phyloP scores from a whole-genome alignment of 352 stramenopile genomes.

The Plasmopara muralis region DNA sequence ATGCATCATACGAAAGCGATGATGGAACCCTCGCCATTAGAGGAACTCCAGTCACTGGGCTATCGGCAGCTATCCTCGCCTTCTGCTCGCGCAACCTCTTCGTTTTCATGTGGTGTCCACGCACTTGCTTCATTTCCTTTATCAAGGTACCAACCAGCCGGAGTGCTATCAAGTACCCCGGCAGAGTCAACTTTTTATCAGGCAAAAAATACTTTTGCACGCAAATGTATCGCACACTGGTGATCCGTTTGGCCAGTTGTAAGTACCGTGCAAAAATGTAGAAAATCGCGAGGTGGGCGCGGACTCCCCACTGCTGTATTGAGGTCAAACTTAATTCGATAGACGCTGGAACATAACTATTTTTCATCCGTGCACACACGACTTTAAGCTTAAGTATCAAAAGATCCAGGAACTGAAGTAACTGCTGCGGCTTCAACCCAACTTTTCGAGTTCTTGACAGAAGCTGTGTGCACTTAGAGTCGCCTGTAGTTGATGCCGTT shows the following conservation, averaged over 20 bases:
- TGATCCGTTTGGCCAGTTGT: conserved; percentile 57
- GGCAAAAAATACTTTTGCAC: conserved; percentile 53
- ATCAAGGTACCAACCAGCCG: conserved; percentile 46
- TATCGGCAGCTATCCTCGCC: conserved; percentile 11
- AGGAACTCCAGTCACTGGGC: conserved; percentile 12
- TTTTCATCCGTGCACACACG: conserved; percentile 32
- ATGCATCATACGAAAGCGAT: conserved; percentile 12
- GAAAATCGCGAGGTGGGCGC: conserved; percentile 64
- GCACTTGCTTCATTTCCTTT: conserved; percentile 47
- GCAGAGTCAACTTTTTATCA: conserved; percentile 58
- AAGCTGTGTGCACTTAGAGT: conserved; percentile 1
- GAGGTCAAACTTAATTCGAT: conserved; percentile 52
- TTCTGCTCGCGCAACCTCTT: conserved; percentile 40
- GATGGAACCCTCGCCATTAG: conserved; percentile 39
- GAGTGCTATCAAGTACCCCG: conserved; percentile 77
- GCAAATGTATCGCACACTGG: conserved; percentile 73
- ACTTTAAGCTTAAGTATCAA: conserved; percentile 40
- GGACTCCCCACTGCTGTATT: conserved; percentile 41
- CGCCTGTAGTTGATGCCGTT: conserved; percentile 3
- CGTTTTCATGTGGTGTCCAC: conserved; percentile 36
- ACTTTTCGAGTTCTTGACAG: conserved; percentile 3
- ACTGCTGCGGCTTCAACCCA: conserved; percentile 10
- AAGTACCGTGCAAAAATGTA: conserved; percentile 74
- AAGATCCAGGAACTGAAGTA: conserved; percentile 36
- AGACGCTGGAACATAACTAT: conserved; percentile 37